phyloP scores from a whole-genome alignment of 169 alveolate species.

The Eimeria necatrix region DNA sequence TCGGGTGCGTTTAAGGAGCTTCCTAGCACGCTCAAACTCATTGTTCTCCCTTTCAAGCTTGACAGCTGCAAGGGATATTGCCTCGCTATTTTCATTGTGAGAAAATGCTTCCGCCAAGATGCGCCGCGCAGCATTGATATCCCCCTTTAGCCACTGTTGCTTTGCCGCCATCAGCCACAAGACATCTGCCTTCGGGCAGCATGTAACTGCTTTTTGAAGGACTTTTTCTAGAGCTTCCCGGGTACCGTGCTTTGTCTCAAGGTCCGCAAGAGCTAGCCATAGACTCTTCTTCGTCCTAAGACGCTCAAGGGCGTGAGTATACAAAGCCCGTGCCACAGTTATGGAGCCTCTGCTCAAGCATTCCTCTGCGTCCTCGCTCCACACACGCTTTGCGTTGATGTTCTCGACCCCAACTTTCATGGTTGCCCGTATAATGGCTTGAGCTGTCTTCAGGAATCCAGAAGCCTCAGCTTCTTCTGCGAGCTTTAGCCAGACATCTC shows the following conservation, averaged over 20 bases:
- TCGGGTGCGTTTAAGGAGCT: constrained; percentile 94
- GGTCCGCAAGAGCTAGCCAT: constrained; percentile 97
- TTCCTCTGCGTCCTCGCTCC: constrained; percentile 84
- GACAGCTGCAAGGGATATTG: constrained; percentile 93
- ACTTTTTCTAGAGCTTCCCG: constrained; percentile 90
- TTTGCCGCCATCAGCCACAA: constrained; percentile 96
- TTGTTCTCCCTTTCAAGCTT: constrained; percentile 95
- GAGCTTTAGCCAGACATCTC: constrained; percentile 85
- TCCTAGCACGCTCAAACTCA: constrained; percentile 96
- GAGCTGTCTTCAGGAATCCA: constrained; percentile 85
- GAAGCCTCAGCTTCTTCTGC: constrained; percentile 88
- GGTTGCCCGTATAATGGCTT: constrained; percentile 84
- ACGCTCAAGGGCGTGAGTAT: constrained; percentile 85
- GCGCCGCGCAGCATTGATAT: constrained; percentile 92
- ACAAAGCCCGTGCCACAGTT: constrained; percentile 85
- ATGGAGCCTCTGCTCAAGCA: constrained; percentile 81
- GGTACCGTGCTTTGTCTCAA: constrained; percentile 96
- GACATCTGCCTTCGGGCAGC: constrained; percentile 95
- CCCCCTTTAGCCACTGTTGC: constrained; percentile 94
- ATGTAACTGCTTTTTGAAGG: constrained; percentile 90
- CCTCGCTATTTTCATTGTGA: constrained; percentile 92
- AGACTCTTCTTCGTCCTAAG: constrained; percentile 87
- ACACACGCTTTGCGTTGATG: constrained; percentile 79
- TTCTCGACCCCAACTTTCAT: constrained; percentile 83
- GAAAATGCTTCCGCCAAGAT: constrained; percentile 93